Conservation (phyloP, 148 eudicot species). For the Tetragonia tetragonoides region DNA sequence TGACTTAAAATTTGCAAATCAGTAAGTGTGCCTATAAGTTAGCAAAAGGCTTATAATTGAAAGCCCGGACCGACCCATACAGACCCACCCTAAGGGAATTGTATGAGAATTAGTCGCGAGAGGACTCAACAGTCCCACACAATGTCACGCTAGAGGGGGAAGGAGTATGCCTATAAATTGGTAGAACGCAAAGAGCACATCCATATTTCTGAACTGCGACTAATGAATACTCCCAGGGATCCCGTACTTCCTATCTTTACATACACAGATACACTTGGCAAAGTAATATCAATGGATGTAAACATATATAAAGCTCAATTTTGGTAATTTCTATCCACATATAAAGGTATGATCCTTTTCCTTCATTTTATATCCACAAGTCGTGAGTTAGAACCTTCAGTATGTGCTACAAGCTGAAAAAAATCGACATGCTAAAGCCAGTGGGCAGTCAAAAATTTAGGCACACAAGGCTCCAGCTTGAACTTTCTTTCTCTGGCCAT, state of each 20-base stretch:
- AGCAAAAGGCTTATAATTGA: too few species aligned
- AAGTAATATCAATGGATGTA: not conserved
- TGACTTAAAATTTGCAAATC: too few species aligned
- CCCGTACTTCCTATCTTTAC: not conserved
- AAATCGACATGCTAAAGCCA: not conserved
- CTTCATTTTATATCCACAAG: not conserved
- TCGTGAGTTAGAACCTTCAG: not conserved
- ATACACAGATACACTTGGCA: not conserved
- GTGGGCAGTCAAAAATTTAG: conserved; percentile 21
- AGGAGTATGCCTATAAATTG: too few species aligned
- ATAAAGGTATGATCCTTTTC: not conserved
- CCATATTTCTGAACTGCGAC: too few species aligned
- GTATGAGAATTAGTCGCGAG: too few species aligned
- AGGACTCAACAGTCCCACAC: too few species aligned
- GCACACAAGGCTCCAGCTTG: conserved; percentile 10
- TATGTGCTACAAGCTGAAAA: conserved; percentile 19
- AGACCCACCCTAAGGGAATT: too few species aligned
- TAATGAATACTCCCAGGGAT: not conserved
- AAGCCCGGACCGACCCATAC: too few species aligned
- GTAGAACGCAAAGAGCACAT: too few species aligned
- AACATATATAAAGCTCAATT: not conserved
- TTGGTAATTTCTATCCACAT: conserved; percentile 4
- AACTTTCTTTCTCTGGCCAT: conserved; percentile 3
- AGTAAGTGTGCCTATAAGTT: too few species aligned
- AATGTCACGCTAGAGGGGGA: too few species aligned